Conservation (phyloP, 768 basidiomycete genomes). For the Mrakia hoshinonis region DNA sequence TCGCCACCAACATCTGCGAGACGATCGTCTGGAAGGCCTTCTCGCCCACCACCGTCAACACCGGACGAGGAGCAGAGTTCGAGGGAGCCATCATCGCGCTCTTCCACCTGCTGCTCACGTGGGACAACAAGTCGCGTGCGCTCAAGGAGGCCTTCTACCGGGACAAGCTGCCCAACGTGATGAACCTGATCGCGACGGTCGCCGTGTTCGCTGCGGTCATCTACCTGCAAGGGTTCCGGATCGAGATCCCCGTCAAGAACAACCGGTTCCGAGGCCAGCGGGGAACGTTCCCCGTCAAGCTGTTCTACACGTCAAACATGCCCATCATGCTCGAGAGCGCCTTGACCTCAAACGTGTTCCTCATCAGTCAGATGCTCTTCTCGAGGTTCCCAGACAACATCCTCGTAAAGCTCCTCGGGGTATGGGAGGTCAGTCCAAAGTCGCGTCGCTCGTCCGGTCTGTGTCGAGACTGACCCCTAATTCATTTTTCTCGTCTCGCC, state of each 20-base stretch:
- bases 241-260: slow-evolving; percentile 97
- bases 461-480: background rate
- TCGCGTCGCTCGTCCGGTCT: background rate
- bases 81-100: slow-evolving; percentile 92
- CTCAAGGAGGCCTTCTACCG: slow-evolving; percentile 98
- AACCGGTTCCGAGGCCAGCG: slow-evolving; percentile 94
- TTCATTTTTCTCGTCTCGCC: too few relatives aligned
- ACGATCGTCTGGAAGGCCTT: slow-evolving; percentile 99
- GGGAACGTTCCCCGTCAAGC: slow-evolving; percentile 90
- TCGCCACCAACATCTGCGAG: slow-evolving; percentile 99
- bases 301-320: slow-evolving; percentile 99
- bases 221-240: slow-evolving; percentile 96
- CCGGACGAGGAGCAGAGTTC: slow-evolving; percentile 94
- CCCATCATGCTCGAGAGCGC: slow-evolving; percentile 98
- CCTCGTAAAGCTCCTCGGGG: slow-evolving; percentile 77
- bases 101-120: slow-evolving; percentile 95
- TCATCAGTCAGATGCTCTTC: slow-evolving; percentile 91
- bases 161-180: slow-evolving; percentile 89
- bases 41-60: slow-evolving; percentile 95
- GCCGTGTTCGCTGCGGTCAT: slow-evolving; percentile 90
- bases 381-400: slow-evolving; percentile 84
- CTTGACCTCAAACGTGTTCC: slow-evolving; percentile 86
- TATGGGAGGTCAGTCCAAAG: slow-evolving; percentile 92
- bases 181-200: slow-evolving; percentile 90
- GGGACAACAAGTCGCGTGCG: slow-evolving; percentile 95